Conservation (phyloP, 352 stramenopile species). For the Globisporangium orthogonon region DNA sequence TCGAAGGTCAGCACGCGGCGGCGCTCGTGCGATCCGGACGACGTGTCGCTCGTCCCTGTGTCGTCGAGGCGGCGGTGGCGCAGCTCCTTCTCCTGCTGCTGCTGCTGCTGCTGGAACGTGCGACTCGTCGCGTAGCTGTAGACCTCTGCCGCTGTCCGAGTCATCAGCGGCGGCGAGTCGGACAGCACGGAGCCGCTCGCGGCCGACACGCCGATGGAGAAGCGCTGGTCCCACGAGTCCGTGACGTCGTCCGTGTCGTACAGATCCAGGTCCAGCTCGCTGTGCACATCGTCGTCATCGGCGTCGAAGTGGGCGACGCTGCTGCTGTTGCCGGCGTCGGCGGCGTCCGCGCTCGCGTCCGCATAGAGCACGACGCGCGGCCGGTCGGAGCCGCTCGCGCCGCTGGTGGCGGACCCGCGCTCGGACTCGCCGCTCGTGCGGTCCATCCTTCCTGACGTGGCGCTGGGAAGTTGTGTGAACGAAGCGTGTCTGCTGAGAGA, state of each 20-base stretch:
- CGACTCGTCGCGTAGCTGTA: neutral
- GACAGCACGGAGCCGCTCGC: constrained; percentile 11
- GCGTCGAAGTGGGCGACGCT: neutral
- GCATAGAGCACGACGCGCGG: constrained; percentile 13
- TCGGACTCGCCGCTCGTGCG: constrained; percentile 5
- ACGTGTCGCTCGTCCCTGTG: constrained; percentile 3
- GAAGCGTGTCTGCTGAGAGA: no score
- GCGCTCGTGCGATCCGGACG: constrained; percentile 5
- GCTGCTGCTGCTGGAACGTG: neutral
- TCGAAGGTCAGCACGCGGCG: constrained; percentile 9
- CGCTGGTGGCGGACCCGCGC: constrained; percentile 7
- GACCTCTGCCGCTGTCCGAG: neutral
- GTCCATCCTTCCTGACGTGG: no score
- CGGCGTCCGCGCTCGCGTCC: neutral
- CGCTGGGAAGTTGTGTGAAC: no score
- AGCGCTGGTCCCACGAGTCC: constrained; percentile 15
- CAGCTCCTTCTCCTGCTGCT: neutral
- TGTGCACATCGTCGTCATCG: constrained; percentile 31
- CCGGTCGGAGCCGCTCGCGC: neutral
- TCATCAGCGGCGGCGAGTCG: neutral
- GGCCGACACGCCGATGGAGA: constrained; percentile 9
- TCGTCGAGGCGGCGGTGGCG: neutral
- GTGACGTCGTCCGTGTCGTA: constrained; percentile 48
- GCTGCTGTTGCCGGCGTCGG: neutral
- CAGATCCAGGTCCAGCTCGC: constrained; percentile 53